phyloP scores from a whole-genome alignment of 2,329 filamentous ascomycete species.

The Ophiognomonia clavigignenti-juglandacearum region DNA sequence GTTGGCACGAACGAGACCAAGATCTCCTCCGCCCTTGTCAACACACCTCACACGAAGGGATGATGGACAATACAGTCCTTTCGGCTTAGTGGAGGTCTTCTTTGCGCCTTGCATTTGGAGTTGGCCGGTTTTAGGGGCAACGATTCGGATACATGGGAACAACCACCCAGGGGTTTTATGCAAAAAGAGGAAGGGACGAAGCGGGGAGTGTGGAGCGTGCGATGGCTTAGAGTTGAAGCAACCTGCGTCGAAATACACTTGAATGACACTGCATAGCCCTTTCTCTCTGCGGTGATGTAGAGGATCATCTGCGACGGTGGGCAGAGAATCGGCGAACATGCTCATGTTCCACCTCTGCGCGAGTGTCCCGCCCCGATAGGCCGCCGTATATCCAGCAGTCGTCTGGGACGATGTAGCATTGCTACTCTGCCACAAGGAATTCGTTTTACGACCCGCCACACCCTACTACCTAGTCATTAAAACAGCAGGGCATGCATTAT shows the following conservation, averaged over 20 bases:
- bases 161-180: constrained; percentile 1
- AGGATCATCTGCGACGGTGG: too few relatives aligned
- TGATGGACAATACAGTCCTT: constrained; percentile 2
- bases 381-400: too few relatives aligned
- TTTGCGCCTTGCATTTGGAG: constrained; percentile 16
- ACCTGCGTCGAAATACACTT: constrained; percentile 15
- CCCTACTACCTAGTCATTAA: too few relatives aligned
- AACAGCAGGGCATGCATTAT: background rate
- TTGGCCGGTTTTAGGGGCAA: constrained; percentile 14
- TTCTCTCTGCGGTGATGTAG: too few relatives aligned
- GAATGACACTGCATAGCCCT: constrained; percentile 13
- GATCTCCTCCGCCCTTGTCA: constrained; percentile 5
- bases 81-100: constrained; percentile 12
- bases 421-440: background rate
- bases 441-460: too few relatives aligned
- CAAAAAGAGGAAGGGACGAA: constrained; percentile 6
- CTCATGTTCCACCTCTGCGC: too few relatives aligned
- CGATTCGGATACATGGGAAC: constrained; percentile 16
- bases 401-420: too few relatives aligned
- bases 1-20: constrained; percentile 14
- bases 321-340: too few relatives aligned
- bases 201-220: constrained; percentile 3
- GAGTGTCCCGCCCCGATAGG: too few relatives aligned
- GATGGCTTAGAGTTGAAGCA: constrained; percentile 13
- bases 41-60: constrained; percentile 9